Percentiles rank a stretch among this genome's conserved stretches.
phyloP scores from a whole-genome alignment of 2,329 filamentous ascomycete genomes.

The Orbilia blumenaviensis region DNA sequence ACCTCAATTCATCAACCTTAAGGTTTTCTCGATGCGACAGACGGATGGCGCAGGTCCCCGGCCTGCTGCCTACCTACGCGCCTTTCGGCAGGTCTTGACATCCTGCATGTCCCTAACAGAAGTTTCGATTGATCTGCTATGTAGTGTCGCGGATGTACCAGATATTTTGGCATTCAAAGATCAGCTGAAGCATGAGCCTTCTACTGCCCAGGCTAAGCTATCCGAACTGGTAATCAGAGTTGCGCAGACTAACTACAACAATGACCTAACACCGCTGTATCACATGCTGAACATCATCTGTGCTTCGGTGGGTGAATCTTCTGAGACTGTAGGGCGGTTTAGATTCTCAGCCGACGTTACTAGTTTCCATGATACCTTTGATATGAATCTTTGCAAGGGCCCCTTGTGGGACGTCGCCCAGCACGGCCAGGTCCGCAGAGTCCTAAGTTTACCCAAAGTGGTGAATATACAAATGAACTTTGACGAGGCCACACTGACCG shows the following conservation, averaged over 20 bases:
- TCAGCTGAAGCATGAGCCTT: neutral
- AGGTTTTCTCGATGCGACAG: neutral
- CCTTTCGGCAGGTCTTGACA: neutral
- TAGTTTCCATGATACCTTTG: neutral
- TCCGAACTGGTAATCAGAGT: neutral
- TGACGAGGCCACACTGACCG: neutral
- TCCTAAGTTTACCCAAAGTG: neutral
- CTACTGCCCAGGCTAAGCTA: neutral
- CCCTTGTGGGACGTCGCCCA: neutral
- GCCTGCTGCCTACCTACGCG: neutral
- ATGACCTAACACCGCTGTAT: neutral
- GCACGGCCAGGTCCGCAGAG: neutral
- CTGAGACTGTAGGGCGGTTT: neutral
- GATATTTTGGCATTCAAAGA: neutral
- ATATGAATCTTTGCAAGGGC: neutral
- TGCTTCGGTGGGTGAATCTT: neutral
- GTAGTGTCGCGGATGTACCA: neutral
- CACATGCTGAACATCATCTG: neutral
- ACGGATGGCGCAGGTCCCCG: neutral
- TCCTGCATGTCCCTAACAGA: neutral
- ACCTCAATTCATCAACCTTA: neutral
- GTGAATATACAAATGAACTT: neutral
- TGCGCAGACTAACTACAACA: neutral
- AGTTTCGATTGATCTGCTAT: neutral
- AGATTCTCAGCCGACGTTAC: neutral